These are phyloP conservation scores for Populus hybrid DNA, from an alignment of 441 rosid species.

Conservation along the genomic window DNA sequence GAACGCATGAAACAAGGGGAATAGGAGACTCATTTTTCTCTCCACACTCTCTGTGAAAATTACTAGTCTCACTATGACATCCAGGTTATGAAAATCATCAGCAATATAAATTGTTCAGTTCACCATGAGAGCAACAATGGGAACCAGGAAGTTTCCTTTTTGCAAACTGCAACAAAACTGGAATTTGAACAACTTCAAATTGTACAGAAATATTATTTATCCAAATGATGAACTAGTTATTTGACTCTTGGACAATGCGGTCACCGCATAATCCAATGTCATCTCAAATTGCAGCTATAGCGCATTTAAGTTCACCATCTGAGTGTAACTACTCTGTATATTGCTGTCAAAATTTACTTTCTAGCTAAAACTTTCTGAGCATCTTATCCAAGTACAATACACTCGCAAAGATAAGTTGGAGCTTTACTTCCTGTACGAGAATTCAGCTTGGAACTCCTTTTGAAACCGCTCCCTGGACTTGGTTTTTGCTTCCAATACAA, in stretches of 20 bases:
- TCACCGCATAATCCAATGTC: not conserved
- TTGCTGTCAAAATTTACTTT: not conserved
- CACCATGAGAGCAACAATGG: not conserved
- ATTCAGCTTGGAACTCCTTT: slow-evolving; percentile 53
- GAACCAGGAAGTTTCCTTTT: not conserved
- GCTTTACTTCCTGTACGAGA: slow-evolving; percentile 30
- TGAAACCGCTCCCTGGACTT: slow-evolving; percentile 47
- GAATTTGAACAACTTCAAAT: not conserved
- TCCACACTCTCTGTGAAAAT: not conserved
- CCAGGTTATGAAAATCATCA: not conserved
- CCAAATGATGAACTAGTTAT: not conserved
- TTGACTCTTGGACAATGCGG: not conserved
- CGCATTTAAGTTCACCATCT: too few species aligned
- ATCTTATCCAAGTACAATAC: not conserved
- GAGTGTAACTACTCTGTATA: not conserved
- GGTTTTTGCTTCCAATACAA: slow-evolving; percentile 64
- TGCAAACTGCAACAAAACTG: not conserved
- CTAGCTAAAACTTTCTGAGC: not conserved
- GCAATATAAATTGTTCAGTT: not conserved
- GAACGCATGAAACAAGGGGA: not conserved
- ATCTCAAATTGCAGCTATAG: not conserved
- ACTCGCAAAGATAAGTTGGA: not conserved
- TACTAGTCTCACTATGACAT: not conserved
- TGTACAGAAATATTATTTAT: not conserved
- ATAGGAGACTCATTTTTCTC: not conserved